Evolutionary conservation across 2,329 filamentous ascomycete genomes (phyloP), one percentile per base, ranked within the genome.

Genomic region (Nothomitra cinnamomea): DNA sequence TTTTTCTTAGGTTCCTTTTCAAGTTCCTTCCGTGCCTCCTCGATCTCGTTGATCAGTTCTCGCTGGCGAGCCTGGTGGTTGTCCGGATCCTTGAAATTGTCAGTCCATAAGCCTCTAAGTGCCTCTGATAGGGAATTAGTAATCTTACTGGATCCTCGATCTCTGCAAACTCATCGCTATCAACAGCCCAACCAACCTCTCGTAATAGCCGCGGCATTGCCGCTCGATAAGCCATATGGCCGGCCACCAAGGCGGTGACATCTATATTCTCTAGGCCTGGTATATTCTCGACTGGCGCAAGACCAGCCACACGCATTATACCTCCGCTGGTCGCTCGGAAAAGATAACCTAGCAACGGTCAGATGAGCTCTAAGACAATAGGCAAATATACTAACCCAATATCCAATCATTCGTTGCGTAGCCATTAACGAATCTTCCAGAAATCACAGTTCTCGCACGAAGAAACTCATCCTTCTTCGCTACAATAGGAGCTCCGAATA

Each of bases 391-490:
- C 65, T 51, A 62, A 56, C 83, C 88, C 51, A 98, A 69, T 62
- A 98, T 96, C 92, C 92, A 98, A 69, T 98, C 92, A 64, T 92
- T 95, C 49, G 78, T 84, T 60, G 92, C 86, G 69, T 89, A 98
- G 15, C 87, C 92, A 63, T 95, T 98, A 58, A 98, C 80, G 60
- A 96, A 95, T 42, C 89, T 79, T n/a, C 92, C 92, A 6, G 86
- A 77, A 2, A 96, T 85, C 2, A 95, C 82, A n/a, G 83, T 83
- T 54, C 84, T 80, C 8, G 83, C 85, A 60, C 78, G 83, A 22
- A 89, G 67, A 61, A 86, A 96, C 58, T 98, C 92, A 54, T 96
- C 90, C 62, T 80, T 84, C 65, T 90, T 95, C 50, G 87, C 86
- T 8, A 98, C 89, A 8, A 95, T 74, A 2, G 92, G 92, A 10